Base-by-base conservation (phyloP, 1,139 yeast genomes). In the Saccharomyces hybrid region DNA sequence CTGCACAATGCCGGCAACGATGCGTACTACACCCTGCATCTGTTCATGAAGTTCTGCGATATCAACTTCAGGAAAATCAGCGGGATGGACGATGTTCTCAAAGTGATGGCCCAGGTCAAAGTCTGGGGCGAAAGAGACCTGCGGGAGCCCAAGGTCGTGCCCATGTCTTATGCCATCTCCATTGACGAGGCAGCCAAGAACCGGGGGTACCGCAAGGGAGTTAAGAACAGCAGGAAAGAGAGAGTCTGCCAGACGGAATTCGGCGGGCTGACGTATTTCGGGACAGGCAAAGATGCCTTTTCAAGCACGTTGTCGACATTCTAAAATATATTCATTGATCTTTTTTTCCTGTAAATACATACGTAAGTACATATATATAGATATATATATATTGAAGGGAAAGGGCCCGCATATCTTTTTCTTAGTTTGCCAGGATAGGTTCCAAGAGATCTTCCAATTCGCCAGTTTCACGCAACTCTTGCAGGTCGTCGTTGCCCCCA, bases 401-500 rank as follows among this genome's bases (percentile, higher is more conserved):
- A 11, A 5, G 23, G 23, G 11, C 44, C 4, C 8, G 23, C 23
- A 20, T 16, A 2, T 38, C 44, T 38, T 5, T 5, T 13, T 6
- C 11, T 20, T 38, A 38, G 13, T 38, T 38, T 20, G 44, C 44
- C 11, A 38, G 44, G 25, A 38, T 16, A 20, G 44, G 44, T 38
- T 38, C 44, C 25, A 75, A 57, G 23, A 32, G 20, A n/a, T 59
- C 61, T 53, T 73, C 66, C 56, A 77, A 66, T 61, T 73, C 59
- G 55, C 78, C 79, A 48, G 64, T 58, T 38, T 68, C 65, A 57
- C 76, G 75, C 70, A 84, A 77, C 48, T 78, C 75, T 73, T 88
- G 95, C 58, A 90, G 76, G 63, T 88, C 96, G 50, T 91, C 84
- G 79, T 88, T 88, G 57, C 99, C 98, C 58, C 98, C 98, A 65